Evolutionary conservation across 208 protist genomes (phyloP), one percentile per base, ranked within the genome.

Genomic region (Trypanosoma mega): DNA sequence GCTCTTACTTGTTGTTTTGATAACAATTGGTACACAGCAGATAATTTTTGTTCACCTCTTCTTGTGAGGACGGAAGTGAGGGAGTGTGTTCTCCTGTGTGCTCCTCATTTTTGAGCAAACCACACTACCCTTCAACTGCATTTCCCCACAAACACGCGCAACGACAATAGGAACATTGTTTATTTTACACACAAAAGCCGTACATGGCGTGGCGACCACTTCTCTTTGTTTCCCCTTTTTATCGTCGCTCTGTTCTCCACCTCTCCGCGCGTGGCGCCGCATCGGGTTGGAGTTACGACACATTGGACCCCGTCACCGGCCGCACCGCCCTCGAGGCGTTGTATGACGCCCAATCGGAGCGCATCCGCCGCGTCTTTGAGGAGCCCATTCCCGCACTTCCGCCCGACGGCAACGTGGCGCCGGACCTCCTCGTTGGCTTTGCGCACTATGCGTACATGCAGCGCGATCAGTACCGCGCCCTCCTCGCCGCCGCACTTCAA

Each of bases 351-450:
- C 60, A 78, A 26, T 68, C 80, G 44, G 58, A 70, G 21, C 76
- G 82, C 58, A 88, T 94, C 49, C 81, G 74, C 5, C 16, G 31
- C 11, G 66, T 94, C 14, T 72, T 94, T 30, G 80, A 84, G 56
- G 53, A 70, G 41, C 88, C 88, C 9, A 61, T 94, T 34, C 88
- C 88, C 0, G 69, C 71, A 0, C 70, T 94, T 53, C 88, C 88
- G 2, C 64, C 51, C 16, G 85, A 93, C 58, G 89, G 89, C 34
- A 81, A 56, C 41, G 68, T 90, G 6, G 61, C 78, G 16, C 89
- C 89, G 1, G 82, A 95, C 58, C 78, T 95, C 39, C 78, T 95
- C 31, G 69, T 95, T 16, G 89, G 89, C 39, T 90, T 95, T 49
- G 70, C 76, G 9, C 81, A 87, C 65, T 95, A 95, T 71, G 74